Conservation (phyloP, 108 stramenopile species). For the Fragilaria crotonensis region DNA sequence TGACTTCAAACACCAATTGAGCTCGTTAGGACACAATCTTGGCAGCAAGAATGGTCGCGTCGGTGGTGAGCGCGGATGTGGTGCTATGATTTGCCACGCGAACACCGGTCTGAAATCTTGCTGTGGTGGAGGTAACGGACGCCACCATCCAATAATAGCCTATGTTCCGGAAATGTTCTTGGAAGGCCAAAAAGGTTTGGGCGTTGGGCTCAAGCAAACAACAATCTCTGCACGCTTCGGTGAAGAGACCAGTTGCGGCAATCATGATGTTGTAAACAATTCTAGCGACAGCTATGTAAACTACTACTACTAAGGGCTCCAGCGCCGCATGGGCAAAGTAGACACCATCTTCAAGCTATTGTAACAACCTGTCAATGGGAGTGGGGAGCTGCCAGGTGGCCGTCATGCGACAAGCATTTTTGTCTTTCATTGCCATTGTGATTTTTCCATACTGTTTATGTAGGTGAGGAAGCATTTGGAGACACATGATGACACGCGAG, state of each 20-base stretch:
- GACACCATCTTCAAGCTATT: conserved; percentile 2
- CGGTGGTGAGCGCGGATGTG: neutral
- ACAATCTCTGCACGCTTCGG: neutral
- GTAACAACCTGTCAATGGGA: conserved; percentile 15
- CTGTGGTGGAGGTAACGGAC: no score
- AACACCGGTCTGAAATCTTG: neutral
- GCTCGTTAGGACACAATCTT: no score
- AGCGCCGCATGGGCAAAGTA: conserved; percentile 5
- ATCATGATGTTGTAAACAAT: neutral
- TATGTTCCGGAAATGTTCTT: conserved; percentile 3
- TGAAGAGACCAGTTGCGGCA: conserved; percentile 1
- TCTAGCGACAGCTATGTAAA: neutral
- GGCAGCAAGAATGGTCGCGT: no score
- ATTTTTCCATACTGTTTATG: conserved; percentile 13
- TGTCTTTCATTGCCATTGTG: conserved; percentile 4
- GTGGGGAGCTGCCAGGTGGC: conserved; percentile 7
- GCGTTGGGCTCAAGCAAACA: neutral
- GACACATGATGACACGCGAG: conserved; percentile 1
- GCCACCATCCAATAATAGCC: no score
- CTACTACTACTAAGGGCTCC: neutral
- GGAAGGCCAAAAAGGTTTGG: neutral
- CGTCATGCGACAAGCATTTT: neutral
- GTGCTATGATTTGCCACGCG: neutral
- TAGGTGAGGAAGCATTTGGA: conserved; percentile 9
- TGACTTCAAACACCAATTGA: no score